Base-by-base conservation (phyloP, 257 asterid species). In the Gentiana dahurica region DNA sequence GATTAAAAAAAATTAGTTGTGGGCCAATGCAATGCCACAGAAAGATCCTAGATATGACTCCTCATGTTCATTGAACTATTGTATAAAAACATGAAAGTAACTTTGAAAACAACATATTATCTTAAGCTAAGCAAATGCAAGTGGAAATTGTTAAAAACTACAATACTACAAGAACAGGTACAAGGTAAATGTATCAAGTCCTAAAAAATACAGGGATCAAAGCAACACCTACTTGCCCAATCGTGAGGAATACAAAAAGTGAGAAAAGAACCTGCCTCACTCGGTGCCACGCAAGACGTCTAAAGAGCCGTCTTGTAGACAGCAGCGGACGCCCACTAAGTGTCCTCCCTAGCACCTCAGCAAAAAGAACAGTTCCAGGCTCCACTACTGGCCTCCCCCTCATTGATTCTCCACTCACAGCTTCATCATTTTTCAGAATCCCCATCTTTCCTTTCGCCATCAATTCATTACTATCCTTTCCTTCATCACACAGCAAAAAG, bases 261-360 rank as follows among this genome's bases (percentile, higher is more conserved):
- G 76, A 75, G 93, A 75, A 71, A 83, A 80, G 76, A 71, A 88
- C 97, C 97, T 92, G 95, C 97, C 98, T 88, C 91, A 87, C 95
- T 65, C 98, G 95, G 73, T 88, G 98, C 98, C 97, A 85, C 2
- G 91, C 86, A 15, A 85, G 69, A 39, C 91, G 87, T 57, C 85
- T 76, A 68, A 85, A 74, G 37, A 88, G 82, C 71, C 79, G 74
- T 66, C 97, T 81, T 0, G 85, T 62, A 0, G 98, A 92, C 53
- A 92, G 64, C 81, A 92, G 76, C 1, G 98, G 97, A 71, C 97
- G 68, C 24, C 97, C 98, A 65, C 97, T 84, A 54, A 92, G 94
- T 10, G 97, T 92, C 74, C 97, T 83, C n/a, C 97, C 98, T 8
- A 81, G 79, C 72, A 88, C 90, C 84, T 92, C 93, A 63, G 97